phyloP scores from a whole-genome alignment of 305 asterid genomes.

The Solanum aculeatissimum region DNA sequence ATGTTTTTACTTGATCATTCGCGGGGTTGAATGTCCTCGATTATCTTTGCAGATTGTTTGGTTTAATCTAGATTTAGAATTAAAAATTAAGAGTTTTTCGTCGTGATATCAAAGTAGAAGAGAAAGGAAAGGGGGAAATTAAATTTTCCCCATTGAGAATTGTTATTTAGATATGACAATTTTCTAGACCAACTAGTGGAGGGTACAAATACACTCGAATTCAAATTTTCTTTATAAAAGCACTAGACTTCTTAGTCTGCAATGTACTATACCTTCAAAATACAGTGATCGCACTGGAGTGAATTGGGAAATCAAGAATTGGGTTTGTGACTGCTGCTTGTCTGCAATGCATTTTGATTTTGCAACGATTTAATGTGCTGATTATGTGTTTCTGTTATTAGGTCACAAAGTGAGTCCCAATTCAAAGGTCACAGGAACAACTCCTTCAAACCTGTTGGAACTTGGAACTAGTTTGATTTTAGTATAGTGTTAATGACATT shows the following conservation, averaged over 20 bases:
- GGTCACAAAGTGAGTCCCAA: neutral
- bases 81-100: neutral
- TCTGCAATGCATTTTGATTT: neutral
- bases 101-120: neutral
- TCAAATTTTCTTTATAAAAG: neutral
- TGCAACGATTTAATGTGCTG: neutral
- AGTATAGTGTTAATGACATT: neutral
- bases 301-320: neutral
- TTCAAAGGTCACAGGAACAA: neutral
- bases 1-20: neutral
- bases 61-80: neutral
- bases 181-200: neutral
- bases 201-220: neutral
- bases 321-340: neutral
- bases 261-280: neutral
- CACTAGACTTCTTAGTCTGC: neutral
- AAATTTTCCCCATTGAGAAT: neutral
- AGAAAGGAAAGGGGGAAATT: neutral
- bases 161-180: neutral
- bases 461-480: neutral
- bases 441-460: neutral
- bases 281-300: neutral
- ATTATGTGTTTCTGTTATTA: neutral
- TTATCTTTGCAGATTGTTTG: neutral
- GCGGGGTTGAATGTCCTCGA: neutral